Evolutionary conservation across 2,329 filamentous ascomycete genomes (phyloP), one percentile per base, ranked within the genome.

Genomic region (Dichotomopilus funicola): DNA sequence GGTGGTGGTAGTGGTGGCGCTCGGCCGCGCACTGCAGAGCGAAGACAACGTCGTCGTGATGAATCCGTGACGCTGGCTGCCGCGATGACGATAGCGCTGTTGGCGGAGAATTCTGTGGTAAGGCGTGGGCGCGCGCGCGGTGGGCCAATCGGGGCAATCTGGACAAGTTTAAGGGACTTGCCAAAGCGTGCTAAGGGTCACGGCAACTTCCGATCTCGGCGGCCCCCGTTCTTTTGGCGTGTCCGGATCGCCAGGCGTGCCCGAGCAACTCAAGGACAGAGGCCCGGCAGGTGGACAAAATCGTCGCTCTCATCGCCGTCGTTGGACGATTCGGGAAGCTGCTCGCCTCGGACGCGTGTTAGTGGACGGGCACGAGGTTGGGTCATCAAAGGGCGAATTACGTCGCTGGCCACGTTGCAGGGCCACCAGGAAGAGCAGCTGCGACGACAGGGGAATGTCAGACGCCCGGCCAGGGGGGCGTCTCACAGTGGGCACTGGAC

Each of bases 141-240:
- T 27, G 19, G 58, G 56, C 59, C 59, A 61, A 63, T 60, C 59
- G 58, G 59, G 57, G 38, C 54, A 61, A 42, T n/a, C 19, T 27
- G 19, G 19, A 27, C 19, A 27, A 60, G 60, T 57, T 40, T 50
- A 50, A n/a, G 46, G n/a, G 13, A 36, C 53, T 57, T 54, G 36
- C 46, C 49, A 43, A 43, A 42, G 47, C 44, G 35, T 33, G 43
- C 19, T 27, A 27, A 56, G 48, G 54, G 50, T 57, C 34, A 51
- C 62, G 59, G 60, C 51, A 61, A 55, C 48, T 62, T 63, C 62
- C 62, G 62, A 63, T 62, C 57, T 63, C 61, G 61, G 61, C 60
- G 55, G 19, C 19, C 42, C 8, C 11, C 31, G 33, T 54, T 35
- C 7, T 49, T 19, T 35, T 54, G 47, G 10, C 33, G 5, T 42